Evolutionary conservation across 176 grass and related monocot genomes (phyloP).

Genomic region (Carex parvula): DNA sequence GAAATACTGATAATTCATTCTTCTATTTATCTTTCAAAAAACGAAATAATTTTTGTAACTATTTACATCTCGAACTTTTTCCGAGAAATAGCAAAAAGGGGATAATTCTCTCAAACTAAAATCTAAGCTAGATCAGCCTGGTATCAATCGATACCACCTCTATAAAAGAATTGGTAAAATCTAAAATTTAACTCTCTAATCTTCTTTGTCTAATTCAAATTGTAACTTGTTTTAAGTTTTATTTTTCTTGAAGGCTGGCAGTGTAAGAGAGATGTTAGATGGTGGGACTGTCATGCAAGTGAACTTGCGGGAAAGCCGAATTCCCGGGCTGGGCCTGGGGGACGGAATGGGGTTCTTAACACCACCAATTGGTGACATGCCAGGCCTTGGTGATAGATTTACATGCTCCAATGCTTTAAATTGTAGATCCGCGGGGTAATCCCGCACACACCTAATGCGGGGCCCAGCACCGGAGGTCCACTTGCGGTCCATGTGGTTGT

Average conservation of each 20-base stretch:
- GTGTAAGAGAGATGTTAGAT: conserved; percentile 42
- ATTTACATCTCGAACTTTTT: conserved; percentile 20
- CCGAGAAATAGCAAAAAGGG: neutral
- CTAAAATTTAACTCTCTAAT: neutral
- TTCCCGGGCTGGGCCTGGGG: conserved; percentile 57
- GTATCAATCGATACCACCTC: neutral
- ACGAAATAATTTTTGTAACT: neutral
- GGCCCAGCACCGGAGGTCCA: conserved; percentile 71
- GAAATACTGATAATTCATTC: neutral
- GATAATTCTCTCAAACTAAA: neutral
- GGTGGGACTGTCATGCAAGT: conserved; percentile 47
- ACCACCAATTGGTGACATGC: conserved; percentile 41
- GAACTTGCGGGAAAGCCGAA: conserved; percentile 75
- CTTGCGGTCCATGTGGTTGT: conserved; percentile 43
- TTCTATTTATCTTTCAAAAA: neutral
- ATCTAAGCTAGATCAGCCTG: conserved; percentile 7
- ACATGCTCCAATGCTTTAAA: conserved; percentile 87
- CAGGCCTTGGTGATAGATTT: conserved; percentile 70
- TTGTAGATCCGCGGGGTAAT: conserved; percentile 85
- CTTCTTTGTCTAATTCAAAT: neutral
- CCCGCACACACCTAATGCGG: conserved; percentile 83
- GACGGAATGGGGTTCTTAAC: conserved; percentile 66
- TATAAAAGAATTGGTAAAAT: neutral
- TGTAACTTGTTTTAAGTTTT: conserved; percentile 21
- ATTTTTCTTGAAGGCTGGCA: conserved; percentile 59